Evolutionary conservation across 208 protist species (phyloP), one percentile per base, ranked within the genome.

Genomic region (Herpetomonas samuelpessoai): DNA sequence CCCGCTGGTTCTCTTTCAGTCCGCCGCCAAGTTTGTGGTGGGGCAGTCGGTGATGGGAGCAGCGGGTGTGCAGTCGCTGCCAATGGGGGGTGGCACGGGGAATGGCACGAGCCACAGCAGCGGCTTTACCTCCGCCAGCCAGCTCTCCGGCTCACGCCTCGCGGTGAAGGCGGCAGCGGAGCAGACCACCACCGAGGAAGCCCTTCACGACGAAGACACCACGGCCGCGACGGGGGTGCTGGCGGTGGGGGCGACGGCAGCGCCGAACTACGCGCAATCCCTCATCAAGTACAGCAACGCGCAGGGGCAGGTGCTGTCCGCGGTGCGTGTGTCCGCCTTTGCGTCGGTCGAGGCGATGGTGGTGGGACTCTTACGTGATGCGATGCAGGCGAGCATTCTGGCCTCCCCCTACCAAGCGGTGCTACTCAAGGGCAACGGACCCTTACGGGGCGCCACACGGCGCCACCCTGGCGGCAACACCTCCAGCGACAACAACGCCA

Each of bases 21-120:
- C 78, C 2, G 81, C 88, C 10, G 73, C 75, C 16, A 61, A 73
- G 28, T 94, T 87, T 68, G 74, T 91, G 49, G 65, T 88, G n/a
- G 57, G 79, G 21, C 67, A 79, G 58, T 55, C 74, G 53, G 62
- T 71, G 47, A 66, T 75, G 57, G 71, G 48, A 9, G 66, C 68
- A 9, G 66, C 73, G 49, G 27, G 55, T 19, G 59, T 45, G 10
- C 70, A 52, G 48, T 51, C 58, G 45, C n/a, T n/a, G n/a, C n/a
- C n/a, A n/a, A n/a, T n/a, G n/a, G n/a, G n/a, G n/a, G n/a, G n/a
- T n/a, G 61, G 22, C 50, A 60, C 47, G 0, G 60, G 50, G 18
- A 63, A 41, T 14, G 35, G 35, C 35, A 14, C 9, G 6, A 14
- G 35, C 14, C 9, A 14, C 14, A 14, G 35, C 14, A 14, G 35